Base-by-base conservation (phyloP, 805 yeast genomes). In the Naumovozyma castellii region DNA sequence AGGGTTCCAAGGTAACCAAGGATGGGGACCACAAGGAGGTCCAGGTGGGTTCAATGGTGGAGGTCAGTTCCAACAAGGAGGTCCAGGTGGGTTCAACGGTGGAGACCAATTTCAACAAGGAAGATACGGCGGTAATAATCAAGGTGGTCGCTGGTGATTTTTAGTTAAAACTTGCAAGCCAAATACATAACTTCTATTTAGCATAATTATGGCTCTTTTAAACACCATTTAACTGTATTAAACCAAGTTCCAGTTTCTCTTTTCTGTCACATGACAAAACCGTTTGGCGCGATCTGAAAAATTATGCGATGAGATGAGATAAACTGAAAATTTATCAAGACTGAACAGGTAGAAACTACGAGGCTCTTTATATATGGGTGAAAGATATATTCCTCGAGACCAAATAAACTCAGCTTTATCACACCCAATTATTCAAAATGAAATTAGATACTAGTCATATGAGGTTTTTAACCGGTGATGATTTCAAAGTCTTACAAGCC, bases 401-500 rank as follows among this genome's bases (percentile, higher is more conserved):
- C n/a, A n/a, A n/a, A n/a, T n/a, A n/a, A n/a, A n/a, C n/a, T n/a
- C n/a, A n/a, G n/a, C n/a, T n/a, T n/a, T n/a, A n/a, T n/a, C n/a
- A n/a, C n/a, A n/a, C n/a, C n/a, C n/a, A n/a, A 18, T 29, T 31
- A 25, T 25, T 13, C 29, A 67, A 36, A 30, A 90, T 92, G 97
- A 92, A 87, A 73, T 69, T 92, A 39, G 97, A 92, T 51, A 84
- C 94, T 0, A 70, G 92, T 6, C 94, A 86, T 61, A 85, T 92
- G 95, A 73, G 97, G 59, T 92, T 92, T 58, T 67, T 92, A 57
- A 79, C 95, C 47, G 71, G 80, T 5, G 97, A 87, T 47, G 98
- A 92, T 65, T 92, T 85, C 69, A 73, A 83, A 42, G 92, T 87
- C 8, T 75, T 92, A 34, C 80, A 80, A 42, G 97, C 95, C 0